Percentiles rank a stretch among this genome's conserved stretches.
Evolutionary conservation across 2,329 filamentous ascomycete genomes (phyloP).

Genomic region (Exophiala calicioides): DNA sequence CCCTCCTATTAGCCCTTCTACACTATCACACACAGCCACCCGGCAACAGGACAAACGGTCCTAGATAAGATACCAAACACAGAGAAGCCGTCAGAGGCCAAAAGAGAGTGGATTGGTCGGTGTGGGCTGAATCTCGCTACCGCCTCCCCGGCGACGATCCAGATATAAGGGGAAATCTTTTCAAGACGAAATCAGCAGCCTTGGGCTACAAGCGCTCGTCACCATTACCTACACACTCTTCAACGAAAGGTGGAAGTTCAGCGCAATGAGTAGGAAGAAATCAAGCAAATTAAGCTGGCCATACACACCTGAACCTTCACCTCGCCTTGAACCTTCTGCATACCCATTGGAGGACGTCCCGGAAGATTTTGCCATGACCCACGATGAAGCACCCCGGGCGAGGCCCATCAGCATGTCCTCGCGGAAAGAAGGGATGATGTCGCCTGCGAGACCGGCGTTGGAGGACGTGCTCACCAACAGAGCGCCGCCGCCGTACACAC

Average conservation of each 20-base stretch:
- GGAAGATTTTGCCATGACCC: slow-evolving; percentile 42
- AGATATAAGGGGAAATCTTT: too few relatives aligned
- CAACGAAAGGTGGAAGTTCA: slow-evolving; percentile 19
- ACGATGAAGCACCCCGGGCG: slow-evolving; percentile 41
- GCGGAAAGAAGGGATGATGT: slow-evolving; percentile 41
- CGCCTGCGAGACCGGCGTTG: slow-evolving; percentile 67
- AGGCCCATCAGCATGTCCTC: slow-evolving; percentile 47
- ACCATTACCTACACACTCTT: slow-evolving; percentile 1
- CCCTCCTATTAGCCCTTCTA: too few relatives aligned
- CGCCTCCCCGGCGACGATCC: too few relatives aligned
- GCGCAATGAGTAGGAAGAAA: slow-evolving; percentile 34
- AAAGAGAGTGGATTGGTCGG: too few relatives aligned
- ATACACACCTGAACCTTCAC: slow-evolving; percentile 46
- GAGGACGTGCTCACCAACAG: slow-evolving; percentile 85
- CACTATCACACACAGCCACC: slow-evolving; percentile 4
- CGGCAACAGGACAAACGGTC: too few relatives aligned
- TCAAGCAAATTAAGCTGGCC: slow-evolving; percentile 33
- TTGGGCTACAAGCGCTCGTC: background rate
- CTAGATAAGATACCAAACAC: background rate
- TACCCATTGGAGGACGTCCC: slow-evolving; percentile 45
- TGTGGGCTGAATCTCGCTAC: too few relatives aligned
- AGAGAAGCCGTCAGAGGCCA: too few relatives aligned
- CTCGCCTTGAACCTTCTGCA: slow-evolving; percentile 45
- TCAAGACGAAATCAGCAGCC: background rate
- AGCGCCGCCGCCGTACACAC: slow-evolving; percentile 83